Percentiles rank a stretch among this genome's conserved stretches.
phyloP scores from a whole-genome alignment of 768 basidiomycete genomes.

The Naganishia kalamii region DNA sequence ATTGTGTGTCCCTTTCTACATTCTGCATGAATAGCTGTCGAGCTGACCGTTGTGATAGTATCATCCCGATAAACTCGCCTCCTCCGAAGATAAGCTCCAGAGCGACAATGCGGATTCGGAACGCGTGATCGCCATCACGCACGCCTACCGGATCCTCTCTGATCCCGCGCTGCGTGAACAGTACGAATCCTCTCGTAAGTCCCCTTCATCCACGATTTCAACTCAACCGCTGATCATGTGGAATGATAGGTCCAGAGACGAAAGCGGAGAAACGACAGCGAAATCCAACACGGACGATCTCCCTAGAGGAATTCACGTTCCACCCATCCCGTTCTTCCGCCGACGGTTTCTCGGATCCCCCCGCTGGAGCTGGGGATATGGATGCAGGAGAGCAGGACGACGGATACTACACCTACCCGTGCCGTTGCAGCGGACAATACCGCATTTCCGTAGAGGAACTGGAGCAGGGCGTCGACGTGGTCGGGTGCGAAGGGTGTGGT shows the following conservation, averaged over 20 bases:
- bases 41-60: neutral
- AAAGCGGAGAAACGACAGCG: neutral
- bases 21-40: neutral
- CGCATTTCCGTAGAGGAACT: constrained; percentile 41
- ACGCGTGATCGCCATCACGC: neutral
- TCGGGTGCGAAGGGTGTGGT: constrained; percentile 48
- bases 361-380: constrained; percentile 15
- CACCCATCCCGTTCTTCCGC: neutral
- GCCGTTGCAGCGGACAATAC: constrained; percentile 44
- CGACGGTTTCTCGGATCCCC: neutral
- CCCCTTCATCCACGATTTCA: no score
- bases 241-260: neutral
- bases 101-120: neutral
- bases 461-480: constrained; percentile 46
- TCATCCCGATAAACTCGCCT: constrained; percentile 22
- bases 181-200: constrained; percentile 18
- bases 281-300: constrained; percentile 17
- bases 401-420: constrained; percentile 44
- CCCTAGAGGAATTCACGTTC: constrained; percentile 18
- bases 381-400: constrained; percentile 31
- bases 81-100: no score
- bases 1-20: neutral
- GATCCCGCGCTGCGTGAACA: neutral
- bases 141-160: constrained; percentile 18
- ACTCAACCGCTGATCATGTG: no score